phyloP scores from a whole-genome alignment of 768 basidiomycete species.

The Lactifluus piperatus region DNA sequence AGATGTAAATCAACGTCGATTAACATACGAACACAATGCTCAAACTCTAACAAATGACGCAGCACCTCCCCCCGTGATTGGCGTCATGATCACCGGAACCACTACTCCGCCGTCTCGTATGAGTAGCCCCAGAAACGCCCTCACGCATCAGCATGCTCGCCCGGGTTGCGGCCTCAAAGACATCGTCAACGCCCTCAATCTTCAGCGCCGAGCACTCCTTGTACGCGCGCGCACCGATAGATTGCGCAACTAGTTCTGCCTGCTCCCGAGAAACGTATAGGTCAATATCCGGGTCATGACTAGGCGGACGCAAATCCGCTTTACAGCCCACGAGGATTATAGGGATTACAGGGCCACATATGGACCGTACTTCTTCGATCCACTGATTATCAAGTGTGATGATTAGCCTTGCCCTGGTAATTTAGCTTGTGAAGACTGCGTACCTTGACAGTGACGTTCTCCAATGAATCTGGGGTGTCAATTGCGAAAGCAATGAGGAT shows the following conservation, averaged over 20 bases:
- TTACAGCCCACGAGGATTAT: constrained; percentile 97
- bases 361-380: constrained; percentile 97
- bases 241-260: constrained; percentile 73
- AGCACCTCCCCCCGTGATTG: constrained; percentile 13
- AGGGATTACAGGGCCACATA: constrained; percentile 88
- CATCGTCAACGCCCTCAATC: constrained; percentile 91
- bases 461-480: constrained; percentile 93
- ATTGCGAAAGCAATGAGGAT: constrained; percentile 96
- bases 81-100: constrained; percentile 13
- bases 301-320: constrained; percentile 73
- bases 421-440: constrained; percentile 7
- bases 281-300: constrained; percentile 36
- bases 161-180: constrained; percentile 94
- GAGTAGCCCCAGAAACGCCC: constrained; percentile 46
- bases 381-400: constrained; percentile 45
- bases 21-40: neutral
- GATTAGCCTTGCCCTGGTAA: neutral
- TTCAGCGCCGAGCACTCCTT: constrained; percentile 90
- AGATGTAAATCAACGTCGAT: constrained; percentile 9
- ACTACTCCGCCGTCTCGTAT: constrained; percentile 30
- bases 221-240: constrained; percentile 88
- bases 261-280: constrained; percentile 67
- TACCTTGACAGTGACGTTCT: constrained; percentile 92
- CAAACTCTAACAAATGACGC: constrained; percentile 16
- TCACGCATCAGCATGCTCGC: constrained; percentile 96